Evolutionary conservation across 345 rosid genomes (phyloP), one percentile per base, ranked within the genome.

Genomic region (Heritiera littoralis): DNA sequence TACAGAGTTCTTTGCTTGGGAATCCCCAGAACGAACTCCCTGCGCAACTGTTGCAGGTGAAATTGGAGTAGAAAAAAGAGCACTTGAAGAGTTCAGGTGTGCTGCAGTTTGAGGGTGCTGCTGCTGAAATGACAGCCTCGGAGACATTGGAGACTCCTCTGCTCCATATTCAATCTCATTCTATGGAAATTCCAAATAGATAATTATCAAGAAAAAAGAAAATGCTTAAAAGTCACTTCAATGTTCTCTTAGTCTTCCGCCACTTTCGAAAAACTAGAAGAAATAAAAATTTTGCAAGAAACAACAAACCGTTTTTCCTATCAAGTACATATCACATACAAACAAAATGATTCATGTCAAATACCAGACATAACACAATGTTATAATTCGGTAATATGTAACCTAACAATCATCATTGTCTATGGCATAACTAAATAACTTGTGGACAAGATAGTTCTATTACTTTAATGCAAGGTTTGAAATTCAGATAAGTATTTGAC

Each of bases 131-230:
- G 87, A 84, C 40, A 80, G 83, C 80, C 86, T 77, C 18, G 90
- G 91, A 40, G 90, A 88, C 72, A 82, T 72, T 2, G 93, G 76
- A 7, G 89, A 76, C 59, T 93, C 98, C 65, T 92, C 97, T 67
- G 85, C 84, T 41, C 90, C 86, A 81, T 80, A 83, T 54, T 93
- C 98, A 41, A 95, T 84, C 77, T 90, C 98, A 80, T 90, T 92
- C 98, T 95, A 84, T 78, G 83, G 10, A 81, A 78, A 64, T 46
- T 67, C 7, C 1, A 9, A 46, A 23, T 1, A 8, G 12, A 45
- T 17, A 7, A 40, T 45, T 46, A 12, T 68, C 55, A 12, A 41
- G 49, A 67, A 67, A 67, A 43, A 71, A 5, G n/a, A 60, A 40
- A 66, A 2, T 32, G 20, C 18, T 69, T 3, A 66, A 48, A 35